Conservation (phyloP, 2,329 filamentous ascomycete genomes). For the Diaporthe capsici region DNA sequence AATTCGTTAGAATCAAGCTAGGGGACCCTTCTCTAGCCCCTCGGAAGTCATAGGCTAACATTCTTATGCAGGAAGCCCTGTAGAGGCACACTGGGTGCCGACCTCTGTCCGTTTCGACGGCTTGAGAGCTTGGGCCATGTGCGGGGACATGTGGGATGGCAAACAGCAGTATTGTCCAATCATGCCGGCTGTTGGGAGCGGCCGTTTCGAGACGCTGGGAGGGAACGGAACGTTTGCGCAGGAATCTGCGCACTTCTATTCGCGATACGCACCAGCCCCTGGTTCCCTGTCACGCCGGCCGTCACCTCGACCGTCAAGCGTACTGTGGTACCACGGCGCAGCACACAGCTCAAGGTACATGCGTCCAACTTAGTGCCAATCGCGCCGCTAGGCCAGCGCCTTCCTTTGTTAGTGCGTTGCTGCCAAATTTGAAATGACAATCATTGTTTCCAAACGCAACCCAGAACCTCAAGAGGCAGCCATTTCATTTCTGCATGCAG, state of each 20-base stretch:
- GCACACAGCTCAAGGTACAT: constrained; percentile 20
- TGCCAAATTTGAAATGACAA: constrained; percentile 31
- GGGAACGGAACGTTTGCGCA: neutral
- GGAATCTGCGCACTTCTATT: constrained; percentile 2
- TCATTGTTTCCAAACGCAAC: constrained; percentile 32
- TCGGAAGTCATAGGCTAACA: too few relatives aligned
- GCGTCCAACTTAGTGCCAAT: constrained; percentile 9
- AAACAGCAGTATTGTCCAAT: neutral
- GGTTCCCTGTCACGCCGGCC: neutral
- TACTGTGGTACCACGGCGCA: neutral
- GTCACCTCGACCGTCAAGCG: neutral
- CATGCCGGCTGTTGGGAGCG: neutral
- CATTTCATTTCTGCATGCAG: constrained; percentile 7
- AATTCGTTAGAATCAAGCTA: too few relatives aligned
- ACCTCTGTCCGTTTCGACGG: constrained; percentile 1
- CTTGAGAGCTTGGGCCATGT: constrained; percentile 22
- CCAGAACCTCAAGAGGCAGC: neutral
- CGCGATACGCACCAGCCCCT: neutral
- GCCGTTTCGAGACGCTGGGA: constrained; percentile 17
- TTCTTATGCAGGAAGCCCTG: too few relatives aligned
- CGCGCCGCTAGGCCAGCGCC: constrained; percentile 7
- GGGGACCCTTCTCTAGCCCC: too few relatives aligned
- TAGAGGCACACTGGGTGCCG: neutral
- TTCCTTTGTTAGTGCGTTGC: constrained; percentile 29
- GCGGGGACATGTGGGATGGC: neutral